Evolutionary conservation across 495 filamentous ascomycete genomes (phyloP).

Genomic region (Podospora pseudoanserina): DNA sequence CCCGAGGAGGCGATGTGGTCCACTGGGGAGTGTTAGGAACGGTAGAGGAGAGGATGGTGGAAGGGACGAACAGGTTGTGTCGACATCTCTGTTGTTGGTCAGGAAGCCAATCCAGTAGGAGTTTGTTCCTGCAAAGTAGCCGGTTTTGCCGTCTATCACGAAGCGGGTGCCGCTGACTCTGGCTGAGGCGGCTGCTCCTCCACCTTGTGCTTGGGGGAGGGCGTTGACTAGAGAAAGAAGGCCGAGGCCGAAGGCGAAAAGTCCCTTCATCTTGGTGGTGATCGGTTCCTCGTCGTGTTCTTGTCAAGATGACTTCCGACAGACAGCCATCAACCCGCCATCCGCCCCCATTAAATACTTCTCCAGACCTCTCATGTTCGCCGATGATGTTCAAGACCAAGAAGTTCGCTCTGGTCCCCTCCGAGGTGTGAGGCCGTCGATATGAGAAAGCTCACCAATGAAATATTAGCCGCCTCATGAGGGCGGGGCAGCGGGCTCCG

Average conservation of each 20-base stretch:
- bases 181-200: slow-evolving; percentile 13
- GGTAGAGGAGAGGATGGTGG: background rate
- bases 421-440: slow-evolving; percentile 5
- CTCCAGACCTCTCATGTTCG: background rate
- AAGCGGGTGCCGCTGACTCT: slow-evolving; percentile 39
- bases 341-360: slow-evolving; percentile 2
- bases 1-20: slow-evolving; percentile 50
- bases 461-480: slow-evolving; percentile 14
- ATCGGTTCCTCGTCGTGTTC: background rate
- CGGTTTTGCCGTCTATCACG: slow-evolving; percentile 58
- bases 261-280: slow-evolving; percentile 23
- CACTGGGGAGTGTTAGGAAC: slow-evolving; percentile 32
- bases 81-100: slow-evolving; percentile 59
- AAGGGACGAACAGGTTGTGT: slow-evolving; percentile 22
- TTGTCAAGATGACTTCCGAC: background rate
- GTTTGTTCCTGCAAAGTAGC: slow-evolving; percentile 67
- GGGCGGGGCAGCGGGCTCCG: slow-evolving; percentile 22
- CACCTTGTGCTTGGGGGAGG: slow-evolving; percentile 8
- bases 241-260: slow-evolving; percentile 17
- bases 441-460: background rate
- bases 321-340: background rate
- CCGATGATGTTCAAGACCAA: background rate
- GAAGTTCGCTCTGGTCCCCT: background rate
- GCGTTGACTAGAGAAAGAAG: slow-evolving; percentile 23
- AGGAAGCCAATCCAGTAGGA: slow-evolving; percentile 73